Evolutionary conservation across 768 basidiomycete genomes (phyloP), one percentile per base, ranked within the genome.

Genomic region (Mycena metata): DNA sequence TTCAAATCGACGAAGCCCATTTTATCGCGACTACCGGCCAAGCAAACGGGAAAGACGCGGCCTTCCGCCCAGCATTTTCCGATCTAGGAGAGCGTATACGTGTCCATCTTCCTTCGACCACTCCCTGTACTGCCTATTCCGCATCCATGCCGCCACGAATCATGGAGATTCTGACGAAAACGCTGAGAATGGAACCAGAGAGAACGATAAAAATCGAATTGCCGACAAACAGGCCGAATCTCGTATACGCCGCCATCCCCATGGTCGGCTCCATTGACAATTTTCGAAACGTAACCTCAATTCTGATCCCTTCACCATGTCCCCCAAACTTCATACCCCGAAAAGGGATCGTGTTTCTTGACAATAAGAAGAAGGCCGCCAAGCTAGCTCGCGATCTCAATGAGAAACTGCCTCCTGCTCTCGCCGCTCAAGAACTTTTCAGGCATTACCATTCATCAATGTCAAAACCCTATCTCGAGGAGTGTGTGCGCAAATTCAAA

Each of bases 1-100:
- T 70, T 19, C 49, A 60, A n/a, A n/a, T 72, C 33, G 71, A 74
- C 41, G 73, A 72, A 39, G 69, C 69, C 5, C 69, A 74, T 39
- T 70, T 57, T 42, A 75, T 75, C 21, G n/a, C 45, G 5, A 71
- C 66, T 3, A 61, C 67, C 7, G 72, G 72, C 6, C 52, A 57
- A 11, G 43, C 50, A 5, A 41, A 57, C 10, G 41, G 41, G 8
- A 43, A 57, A 10, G 41, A 57, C 24, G 21, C 5, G 10, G 39
- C 21, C 11, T 57, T 57, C 56, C 56, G 56, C 5, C 56, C 41
- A 3, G 41, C 56, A 26, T 57, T 13, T 30, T 57, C 56, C 5
- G 41, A 57, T 43, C 56, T 57, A 11, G 56, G 56, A 6, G 56
- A 57, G 19, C 56, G 21, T 5, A n/a, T 57, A 10, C 41, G 41